phyloP scores from a whole-genome alignment of 2,329 filamentous ascomycete genomes.

The Colletotrichum trifolii region DNA sequence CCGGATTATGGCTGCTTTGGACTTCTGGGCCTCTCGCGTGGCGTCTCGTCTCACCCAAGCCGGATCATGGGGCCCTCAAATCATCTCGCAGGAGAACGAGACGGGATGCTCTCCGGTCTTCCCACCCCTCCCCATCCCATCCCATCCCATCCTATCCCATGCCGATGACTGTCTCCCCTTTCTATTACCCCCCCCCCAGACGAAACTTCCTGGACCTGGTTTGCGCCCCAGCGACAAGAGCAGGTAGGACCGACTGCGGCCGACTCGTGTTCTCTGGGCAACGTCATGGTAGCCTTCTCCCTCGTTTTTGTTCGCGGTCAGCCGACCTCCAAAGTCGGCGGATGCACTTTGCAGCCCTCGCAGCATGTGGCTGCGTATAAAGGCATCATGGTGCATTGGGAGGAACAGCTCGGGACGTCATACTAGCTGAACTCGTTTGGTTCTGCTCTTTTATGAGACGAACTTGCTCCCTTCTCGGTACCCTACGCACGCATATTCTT shows the following conservation, averaged over 20 bases:
- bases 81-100: slow-evolving; percentile 1
- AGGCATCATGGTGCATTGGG: slow-evolving; percentile 18
- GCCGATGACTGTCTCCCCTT: not conserved
- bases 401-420: not conserved
- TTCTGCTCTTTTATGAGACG: not conserved
- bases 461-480: not conserved
- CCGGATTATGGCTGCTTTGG: slow-evolving; percentile 25
- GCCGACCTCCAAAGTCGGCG: slow-evolving; percentile 10
- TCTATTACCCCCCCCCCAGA: not conserved
- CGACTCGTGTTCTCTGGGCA: slow-evolving; percentile 25
- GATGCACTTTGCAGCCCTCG: not conserved
- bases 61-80: not conserved
- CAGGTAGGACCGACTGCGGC: slow-evolving; percentile 24
- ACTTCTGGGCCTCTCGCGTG: slow-evolving; percentile 20
- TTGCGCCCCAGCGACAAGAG: slow-evolving; percentile 29
- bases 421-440: not conserved
- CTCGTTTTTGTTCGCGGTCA: slow-evolving; percentile 10
- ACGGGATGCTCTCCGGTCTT: slow-evolving; percentile 3
- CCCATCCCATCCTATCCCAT: not conserved
- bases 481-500: not conserved
- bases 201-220: slow-evolving; percentile 7
- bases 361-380: slow-evolving; percentile 29
- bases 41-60: slow-evolving; percentile 11
- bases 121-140: no score
- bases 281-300: slow-evolving; percentile 28